Conservation (phyloP, 179 eudicot genomes). For the Camellia oleifera region DNA sequence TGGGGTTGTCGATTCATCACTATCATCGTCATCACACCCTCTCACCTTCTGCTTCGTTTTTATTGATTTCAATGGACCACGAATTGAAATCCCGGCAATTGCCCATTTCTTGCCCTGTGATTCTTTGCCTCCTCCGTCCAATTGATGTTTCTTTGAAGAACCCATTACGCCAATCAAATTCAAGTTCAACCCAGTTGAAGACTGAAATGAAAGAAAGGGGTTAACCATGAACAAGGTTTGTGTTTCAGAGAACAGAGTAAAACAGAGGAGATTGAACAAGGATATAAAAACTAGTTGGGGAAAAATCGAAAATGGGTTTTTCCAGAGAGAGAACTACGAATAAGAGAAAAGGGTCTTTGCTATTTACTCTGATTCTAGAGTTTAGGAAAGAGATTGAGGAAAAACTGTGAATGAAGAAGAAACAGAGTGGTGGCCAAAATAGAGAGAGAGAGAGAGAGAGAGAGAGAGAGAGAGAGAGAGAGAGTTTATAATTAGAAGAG, state of each 20-base stretch:
- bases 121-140: slow-evolving; percentile 24
- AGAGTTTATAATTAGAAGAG: neutral
- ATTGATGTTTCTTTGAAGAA: slow-evolving; percentile 39
- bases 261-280: neutral
- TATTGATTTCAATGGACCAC: slow-evolving; percentile 39
- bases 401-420: slow-evolving; percentile 23
- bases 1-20: slow-evolving; percentile 39
- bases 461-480: neutral
- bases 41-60: slow-evolving; percentile 25
- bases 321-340: slow-evolving; percentile 4
- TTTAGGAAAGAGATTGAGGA: neutral
- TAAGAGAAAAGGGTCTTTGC: slow-evolving; percentile 21
- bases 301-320: neutral
- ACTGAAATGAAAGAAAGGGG: neutral
- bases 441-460: neutral
- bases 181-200: neutral
- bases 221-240: neutral
- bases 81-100: slow-evolving; percentile 42
- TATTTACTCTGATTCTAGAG: neutral
- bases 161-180: slow-evolving; percentile 29
- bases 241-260: neutral
- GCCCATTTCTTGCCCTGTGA: slow-evolving; percentile 47
- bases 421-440: slow-evolving; percentile 20
- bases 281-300: neutral
- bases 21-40: slow-evolving; percentile 25